A percentile compares a stretch with the other conserved stretches of the same genome.
These are phyloP conservation scores for Ustilago curta DNA, from an alignment of 1,284 basidiomycete species.

Conservation along the genomic window DNA sequence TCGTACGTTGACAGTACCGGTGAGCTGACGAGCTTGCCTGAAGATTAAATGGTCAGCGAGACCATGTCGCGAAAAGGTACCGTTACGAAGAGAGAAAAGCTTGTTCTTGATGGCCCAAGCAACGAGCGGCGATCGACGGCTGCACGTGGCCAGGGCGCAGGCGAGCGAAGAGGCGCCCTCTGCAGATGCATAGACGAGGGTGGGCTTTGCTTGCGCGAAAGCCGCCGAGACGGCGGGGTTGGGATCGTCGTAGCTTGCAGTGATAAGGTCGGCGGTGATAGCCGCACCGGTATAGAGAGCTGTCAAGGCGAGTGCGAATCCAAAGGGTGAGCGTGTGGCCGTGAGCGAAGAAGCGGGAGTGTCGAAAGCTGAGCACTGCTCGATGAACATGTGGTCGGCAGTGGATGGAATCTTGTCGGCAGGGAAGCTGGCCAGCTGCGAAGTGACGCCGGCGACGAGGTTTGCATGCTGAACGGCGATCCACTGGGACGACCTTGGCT, in stretches of 20 bases:
- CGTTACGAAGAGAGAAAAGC: constrained; percentile 59
- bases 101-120: constrained; percentile 41
- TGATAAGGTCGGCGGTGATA: constrained; percentile 45
- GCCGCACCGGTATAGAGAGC: constrained; percentile 64
- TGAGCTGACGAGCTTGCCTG: constrained; percentile 23
- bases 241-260: constrained; percentile 46
- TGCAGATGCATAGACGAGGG: constrained; percentile 58
- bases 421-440: constrained; percentile 59
- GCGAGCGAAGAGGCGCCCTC: constrained; percentile 51
- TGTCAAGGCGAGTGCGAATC: constrained; percentile 55
- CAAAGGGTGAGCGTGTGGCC: constrained; percentile 45
- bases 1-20: constrained; percentile 40
- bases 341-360: constrained; percentile 40
- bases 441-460: constrained; percentile 56
- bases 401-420: constrained; percentile 59
- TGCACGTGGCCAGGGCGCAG: constrained; percentile 36
- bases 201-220: constrained; percentile 34
- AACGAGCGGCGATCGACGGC: constrained; percentile 34
- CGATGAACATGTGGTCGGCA: constrained; percentile 55
- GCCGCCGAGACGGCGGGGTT: constrained; percentile 27
- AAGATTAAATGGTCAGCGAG: constrained; percentile 53
- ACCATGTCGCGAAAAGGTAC: constrained; percentile 33
- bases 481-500: constrained; percentile 42
- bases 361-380: constrained; percentile 17
- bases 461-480: constrained; percentile 51